These are phyloP conservation scores for Scleromitrula shiraiana DNA, from an alignment of 2,329 filamentous ascomycete genomes.

Conservation along the genomic window DNA sequence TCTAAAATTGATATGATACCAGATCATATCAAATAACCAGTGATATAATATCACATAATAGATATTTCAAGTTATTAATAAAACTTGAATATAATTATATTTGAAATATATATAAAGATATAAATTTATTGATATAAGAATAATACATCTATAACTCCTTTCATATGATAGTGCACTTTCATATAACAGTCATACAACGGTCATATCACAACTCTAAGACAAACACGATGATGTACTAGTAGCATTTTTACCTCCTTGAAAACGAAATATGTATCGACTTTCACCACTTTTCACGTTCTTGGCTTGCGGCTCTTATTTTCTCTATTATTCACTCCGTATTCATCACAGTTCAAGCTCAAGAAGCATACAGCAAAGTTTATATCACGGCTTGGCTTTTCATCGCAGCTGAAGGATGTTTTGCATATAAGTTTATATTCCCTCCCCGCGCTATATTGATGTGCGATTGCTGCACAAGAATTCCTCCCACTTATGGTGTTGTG, in stretches of 20 bases:
- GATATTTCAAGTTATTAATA: too few species aligned
- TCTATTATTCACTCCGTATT: slow-evolving; percentile 45
- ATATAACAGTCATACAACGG: too few species aligned
- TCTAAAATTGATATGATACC: too few species aligned
- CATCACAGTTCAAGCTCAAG: slow-evolving; percentile 42
- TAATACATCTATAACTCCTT: too few species aligned
- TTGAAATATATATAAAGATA: too few species aligned
- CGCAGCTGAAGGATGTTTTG: slow-evolving; percentile 44
- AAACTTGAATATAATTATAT: too few species aligned
- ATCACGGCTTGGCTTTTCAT: slow-evolving; percentile 50
- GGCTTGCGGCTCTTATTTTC: slow-evolving; percentile 22
- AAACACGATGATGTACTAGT: slow-evolving; percentile 20
- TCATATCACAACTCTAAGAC: too few species aligned
- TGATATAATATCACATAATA: too few species aligned
- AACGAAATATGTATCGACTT: slow-evolving; percentile 17
- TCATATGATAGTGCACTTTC: too few species aligned
- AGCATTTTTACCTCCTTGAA: slow-evolving; percentile 15
- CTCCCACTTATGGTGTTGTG: too few species aligned
- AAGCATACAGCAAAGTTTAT: slow-evolving; percentile 33
- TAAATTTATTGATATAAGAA: too few species aligned
- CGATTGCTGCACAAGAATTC: not conserved
- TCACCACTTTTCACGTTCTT: slow-evolving; percentile 20
- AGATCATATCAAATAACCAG: too few species aligned
- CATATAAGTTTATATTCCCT: slow-evolving; percentile 22
- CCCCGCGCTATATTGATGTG: not conserved